Evolutionary conservation across 495 filamentous ascomycete genomes (phyloP).

Genomic region (Margaritispora aquatica): DNA sequence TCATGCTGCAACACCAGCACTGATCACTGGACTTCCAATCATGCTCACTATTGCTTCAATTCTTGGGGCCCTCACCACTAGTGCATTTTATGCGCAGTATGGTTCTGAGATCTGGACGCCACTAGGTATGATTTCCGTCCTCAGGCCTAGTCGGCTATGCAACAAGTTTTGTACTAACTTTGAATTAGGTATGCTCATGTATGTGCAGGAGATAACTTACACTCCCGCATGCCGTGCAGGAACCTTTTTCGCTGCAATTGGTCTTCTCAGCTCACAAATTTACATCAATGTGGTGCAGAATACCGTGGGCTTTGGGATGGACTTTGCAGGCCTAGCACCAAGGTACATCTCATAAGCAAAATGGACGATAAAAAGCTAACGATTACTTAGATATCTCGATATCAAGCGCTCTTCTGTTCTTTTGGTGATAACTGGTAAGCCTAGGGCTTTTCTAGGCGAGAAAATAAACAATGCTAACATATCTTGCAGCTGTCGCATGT

Average conservation of each 20-base stretch:
- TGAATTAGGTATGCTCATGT: no score
- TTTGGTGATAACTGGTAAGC: background rate
- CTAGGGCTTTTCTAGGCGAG: no score
- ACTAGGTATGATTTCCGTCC: background rate
- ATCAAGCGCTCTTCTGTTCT: background rate
- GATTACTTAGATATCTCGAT: background rate
- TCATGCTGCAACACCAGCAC: background rate
- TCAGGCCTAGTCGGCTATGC: no score
- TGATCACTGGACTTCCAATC: background rate
- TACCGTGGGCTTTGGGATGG: background rate
- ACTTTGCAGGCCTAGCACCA: background rate
- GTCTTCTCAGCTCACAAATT: background rate
- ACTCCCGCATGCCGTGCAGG: background rate
- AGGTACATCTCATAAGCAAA: no score
- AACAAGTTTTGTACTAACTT: no score
- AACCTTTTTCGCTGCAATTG: background rate
- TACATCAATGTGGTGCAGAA: background rate
- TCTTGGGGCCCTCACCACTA: background rate
- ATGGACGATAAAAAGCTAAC: no score
- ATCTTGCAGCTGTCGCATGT: background rate
- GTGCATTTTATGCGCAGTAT: background rate
- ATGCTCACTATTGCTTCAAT: background rate
- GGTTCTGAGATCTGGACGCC: background rate
- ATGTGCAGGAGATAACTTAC: background rate
- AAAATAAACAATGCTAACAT: no score